These are phyloP conservation scores for Deinandra increscens DNA, from an alignment of 129 eudicot genomes.

Conservation along the genomic window DNA sequence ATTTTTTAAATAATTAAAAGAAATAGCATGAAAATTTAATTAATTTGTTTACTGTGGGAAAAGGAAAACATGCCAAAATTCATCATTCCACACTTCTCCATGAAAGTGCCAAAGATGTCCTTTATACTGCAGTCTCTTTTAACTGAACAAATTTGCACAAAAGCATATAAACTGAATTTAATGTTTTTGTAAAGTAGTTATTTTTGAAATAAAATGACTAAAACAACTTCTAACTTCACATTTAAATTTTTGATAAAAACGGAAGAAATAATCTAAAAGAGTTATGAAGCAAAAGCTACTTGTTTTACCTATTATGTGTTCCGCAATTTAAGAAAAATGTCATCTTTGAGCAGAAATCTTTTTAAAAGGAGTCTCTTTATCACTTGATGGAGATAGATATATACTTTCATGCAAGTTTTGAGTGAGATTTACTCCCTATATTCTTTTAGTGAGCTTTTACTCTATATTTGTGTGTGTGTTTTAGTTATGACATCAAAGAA, in stretches of 20 bases:
- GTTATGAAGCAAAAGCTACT: neutral
- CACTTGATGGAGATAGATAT: too few relatives aligned
- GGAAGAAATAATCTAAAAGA: neutral
- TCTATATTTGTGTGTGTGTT: too few relatives aligned
- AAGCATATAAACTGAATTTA: neutral
- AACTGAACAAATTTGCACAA: neutral
- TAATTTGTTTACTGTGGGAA: neutral
- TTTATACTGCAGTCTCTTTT: neutral
- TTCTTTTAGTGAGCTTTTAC: too few relatives aligned
- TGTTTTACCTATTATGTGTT: too few relatives aligned
- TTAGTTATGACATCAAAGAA: constrained; percentile 1
- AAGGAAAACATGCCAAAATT: neutral
- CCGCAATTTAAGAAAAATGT: too few relatives aligned
- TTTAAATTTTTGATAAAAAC: neutral
- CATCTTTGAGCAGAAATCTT: too few relatives aligned
- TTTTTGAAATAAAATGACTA: neutral
- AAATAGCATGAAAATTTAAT: neutral
- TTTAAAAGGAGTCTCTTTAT: too few relatives aligned
- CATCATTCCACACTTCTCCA: neutral
- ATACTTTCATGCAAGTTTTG: too few relatives aligned
- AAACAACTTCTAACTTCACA: neutral
- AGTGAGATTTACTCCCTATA: too few relatives aligned
- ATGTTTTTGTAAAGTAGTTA: neutral
- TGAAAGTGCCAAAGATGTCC: constrained; percentile 1
- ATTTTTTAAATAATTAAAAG: neutral